A percentile compares a stretch with the other conserved stretches of the same genome.
Evolutionary conservation across 495 filamentous ascomycete genomes (phyloP).

Genomic region (Aspergillus haitiensis): DNA sequence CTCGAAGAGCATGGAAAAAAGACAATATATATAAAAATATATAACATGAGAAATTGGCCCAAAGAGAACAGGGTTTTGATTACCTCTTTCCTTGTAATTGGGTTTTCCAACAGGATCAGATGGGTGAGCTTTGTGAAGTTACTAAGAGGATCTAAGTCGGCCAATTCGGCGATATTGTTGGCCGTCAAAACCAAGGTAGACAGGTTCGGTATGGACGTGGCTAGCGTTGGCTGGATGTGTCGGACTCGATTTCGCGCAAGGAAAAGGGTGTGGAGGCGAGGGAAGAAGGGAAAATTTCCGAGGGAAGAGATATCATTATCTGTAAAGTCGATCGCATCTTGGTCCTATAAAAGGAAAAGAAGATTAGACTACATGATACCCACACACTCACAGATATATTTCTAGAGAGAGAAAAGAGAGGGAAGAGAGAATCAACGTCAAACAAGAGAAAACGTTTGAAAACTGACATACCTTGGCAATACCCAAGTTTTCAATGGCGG

Average conservation of each 20-base stretch:
- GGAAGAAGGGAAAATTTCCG: slow-evolving; percentile 91
- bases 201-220: slow-evolving; percentile 74
- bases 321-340: slow-evolving; percentile 96
- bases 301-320: slow-evolving; percentile 93
- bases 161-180: slow-evolving; percentile 75
- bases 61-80: slow-evolving; percentile 25
- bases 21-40: neutral
- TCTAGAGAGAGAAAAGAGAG: slow-evolving; percentile 4
- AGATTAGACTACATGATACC: neutral
- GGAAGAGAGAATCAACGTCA: slow-evolving; percentile 10
- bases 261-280: slow-evolving; percentile 80
- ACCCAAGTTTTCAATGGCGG: slow-evolving; percentile 96
- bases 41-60: neutral
- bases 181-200: slow-evolving; percentile 73
- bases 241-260: slow-evolving; percentile 86
- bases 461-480: slow-evolving; percentile 73
- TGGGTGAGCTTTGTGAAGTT: slow-evolving; percentile 70
- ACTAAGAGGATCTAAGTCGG: slow-evolving; percentile 84
- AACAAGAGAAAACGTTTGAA: no score
- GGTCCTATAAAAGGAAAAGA: slow-evolving; percentile 50
- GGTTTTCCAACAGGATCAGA: slow-evolving; percentile 80
- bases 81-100: slow-evolving; percentile 89
- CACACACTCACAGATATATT: neutral
- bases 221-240: slow-evolving; percentile 71
- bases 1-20: no score